Evolutionary conservation across 1,284 basidiomycete species (phyloP), one percentile per base, ranked within the genome.

Genomic region (Volvariella volvacea): DNA sequence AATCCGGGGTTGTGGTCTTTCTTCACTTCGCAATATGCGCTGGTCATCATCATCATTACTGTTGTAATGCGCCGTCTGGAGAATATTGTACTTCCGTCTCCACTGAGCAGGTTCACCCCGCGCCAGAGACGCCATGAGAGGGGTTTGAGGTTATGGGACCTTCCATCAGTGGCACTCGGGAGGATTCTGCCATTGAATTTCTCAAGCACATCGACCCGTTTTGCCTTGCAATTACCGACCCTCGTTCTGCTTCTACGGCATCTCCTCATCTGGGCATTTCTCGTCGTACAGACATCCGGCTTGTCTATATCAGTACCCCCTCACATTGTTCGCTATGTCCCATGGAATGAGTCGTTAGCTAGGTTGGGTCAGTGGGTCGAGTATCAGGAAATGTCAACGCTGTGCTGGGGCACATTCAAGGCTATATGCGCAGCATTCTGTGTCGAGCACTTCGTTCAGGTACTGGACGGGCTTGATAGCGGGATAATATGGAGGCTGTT

Each of bases 341-440:
- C 10, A 34, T 56, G 14, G 37, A 38, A 6, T 47, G 45, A 43
- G 16, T 17, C 42, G 12, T 33, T 42, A 39, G 41, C 21, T 38
- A 55, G 55, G 2, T 47, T 83, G 10, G 70, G 68, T 2, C 50
- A 60, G 0, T 81, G 75, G 76, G 68, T 61, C 3, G 63, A 67
- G 17, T 54, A 61, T 16, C 69, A 71, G 50, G 71, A 78, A 39
- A 85, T 83, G 69, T 60, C 71, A 0, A 68, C 78, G 16, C 64
- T 88, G 4, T 85, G 83, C 56, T 88, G 86, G 85, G 66, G 64
- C 22, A 85, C 83, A 0, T 88, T 87, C 57, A 67, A 71, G 31
- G 66, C 84, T 14, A 72, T 83, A 7, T 87, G 84, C 51, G 66
- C 65, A 14, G 74, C 80, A 0, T 73, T 86, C 32, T 73, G 74